A percentile compares a stretch with the other conserved stretches of the same genome.
Evolutionary conservation across 441 rosid genomes (phyloP).

Genomic region (Adansonia rubrostipa): DNA sequence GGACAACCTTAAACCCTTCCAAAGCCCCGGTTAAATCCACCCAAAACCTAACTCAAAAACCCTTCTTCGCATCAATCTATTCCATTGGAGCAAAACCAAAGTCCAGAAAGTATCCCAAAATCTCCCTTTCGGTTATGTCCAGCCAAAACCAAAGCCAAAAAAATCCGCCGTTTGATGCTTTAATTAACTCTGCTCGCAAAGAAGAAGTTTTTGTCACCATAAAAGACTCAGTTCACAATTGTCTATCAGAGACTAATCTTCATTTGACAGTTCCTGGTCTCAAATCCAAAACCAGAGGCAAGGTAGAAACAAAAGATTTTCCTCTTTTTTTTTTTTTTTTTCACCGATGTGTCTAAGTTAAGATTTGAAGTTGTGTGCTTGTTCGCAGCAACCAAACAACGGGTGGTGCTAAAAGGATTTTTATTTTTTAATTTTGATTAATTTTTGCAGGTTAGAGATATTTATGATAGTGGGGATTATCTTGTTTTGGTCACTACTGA

Average conservation of each 20-base stretch:
- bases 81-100: constrained; percentile 36
- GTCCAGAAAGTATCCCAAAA: constrained; percentile 38
- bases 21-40: not conserved
- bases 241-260: constrained; percentile 81
- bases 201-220: constrained; percentile 64
- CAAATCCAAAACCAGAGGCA: constrained; percentile 79
- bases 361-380: not conserved
- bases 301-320: constrained; percentile 48
- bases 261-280: constrained; percentile 77
- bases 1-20: constrained; percentile 12
- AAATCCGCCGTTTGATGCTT: constrained; percentile 52
- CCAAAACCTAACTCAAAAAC: not conserved
- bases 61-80: not conserved
- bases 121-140: constrained; percentile 44
- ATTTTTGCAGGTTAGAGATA: constrained; percentile 78
- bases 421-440: not conserved
- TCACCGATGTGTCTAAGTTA: too few species aligned
- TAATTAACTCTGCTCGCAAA: constrained; percentile 46
- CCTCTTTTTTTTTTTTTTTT: not conserved
- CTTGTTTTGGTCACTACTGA: constrained; percentile 89
- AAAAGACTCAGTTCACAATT: constrained; percentile 55
- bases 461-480: constrained; percentile 85
- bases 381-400: not conserved
- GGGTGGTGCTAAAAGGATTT: not conserved
- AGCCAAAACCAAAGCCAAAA: constrained; percentile 42